Evolutionary conservation across 345 rosid genomes (phyloP).

Genomic region (Microthlaspi erraticum): DNA sequence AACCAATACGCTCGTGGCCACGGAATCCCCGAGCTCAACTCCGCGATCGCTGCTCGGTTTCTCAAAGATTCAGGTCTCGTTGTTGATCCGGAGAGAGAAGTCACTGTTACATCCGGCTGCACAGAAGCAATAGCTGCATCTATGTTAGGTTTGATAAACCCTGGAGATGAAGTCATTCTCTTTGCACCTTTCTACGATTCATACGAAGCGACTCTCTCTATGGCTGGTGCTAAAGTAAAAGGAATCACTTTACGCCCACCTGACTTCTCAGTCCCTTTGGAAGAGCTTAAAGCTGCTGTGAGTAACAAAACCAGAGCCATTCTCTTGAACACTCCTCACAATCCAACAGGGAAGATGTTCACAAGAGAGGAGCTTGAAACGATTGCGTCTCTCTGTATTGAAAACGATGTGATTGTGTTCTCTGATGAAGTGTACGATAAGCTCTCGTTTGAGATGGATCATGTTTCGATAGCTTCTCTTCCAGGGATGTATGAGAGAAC

Average conservation of each 20-base stretch:
- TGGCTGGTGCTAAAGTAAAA: conserved; percentile 90
- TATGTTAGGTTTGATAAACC: conserved; percentile 82
- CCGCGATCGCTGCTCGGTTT: conserved; percentile 74
- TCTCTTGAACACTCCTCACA: conserved; percentile 89
- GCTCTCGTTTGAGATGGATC: conserved; percentile 91
- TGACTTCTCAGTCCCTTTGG: conserved; percentile 68
- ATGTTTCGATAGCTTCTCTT: conserved; percentile 87
- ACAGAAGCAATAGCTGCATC: conserved; percentile 96
- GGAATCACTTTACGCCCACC: conserved; percentile 86
- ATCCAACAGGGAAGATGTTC: conserved; percentile 97
- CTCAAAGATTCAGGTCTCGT: conserved; percentile 72
- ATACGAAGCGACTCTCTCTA: conserved; percentile 92
- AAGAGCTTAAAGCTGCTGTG: conserved; percentile 76
- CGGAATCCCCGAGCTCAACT: conserved; percentile 75
- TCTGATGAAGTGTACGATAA: conserved; percentile 93
- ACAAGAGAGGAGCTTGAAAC: conserved; percentile 67
- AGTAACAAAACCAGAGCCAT: conserved; percentile 79
- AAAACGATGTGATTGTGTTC: conserved; percentile 85
- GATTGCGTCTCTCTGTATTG: conserved; percentile 80
- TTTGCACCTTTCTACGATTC: conserved; percentile 96
- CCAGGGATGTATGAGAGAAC: conserved; percentile 94
- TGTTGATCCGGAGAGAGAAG: conserved; percentile 87
- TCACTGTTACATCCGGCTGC: conserved; percentile 94
- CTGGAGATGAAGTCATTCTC: conserved; percentile 91
- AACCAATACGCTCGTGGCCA: conserved; percentile 95